Evolutionary conservation across 352 stramenopile genomes (phyloP), one percentile per base, ranked within the genome.

Genomic region (Phytophthora nicotianae): DNA sequence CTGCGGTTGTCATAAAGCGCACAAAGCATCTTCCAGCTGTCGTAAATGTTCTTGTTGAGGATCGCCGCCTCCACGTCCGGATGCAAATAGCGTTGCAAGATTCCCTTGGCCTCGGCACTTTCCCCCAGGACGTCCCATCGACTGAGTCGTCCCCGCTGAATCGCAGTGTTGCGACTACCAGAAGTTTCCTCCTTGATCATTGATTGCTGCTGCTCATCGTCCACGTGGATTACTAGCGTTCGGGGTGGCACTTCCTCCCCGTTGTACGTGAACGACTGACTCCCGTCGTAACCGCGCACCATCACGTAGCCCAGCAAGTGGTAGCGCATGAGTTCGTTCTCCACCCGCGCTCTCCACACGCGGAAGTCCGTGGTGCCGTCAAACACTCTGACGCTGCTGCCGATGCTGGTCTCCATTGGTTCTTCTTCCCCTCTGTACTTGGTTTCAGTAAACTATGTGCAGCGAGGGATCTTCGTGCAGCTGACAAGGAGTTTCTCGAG

Each of bases 301-400:
- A 72, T 49, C 11, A 83, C 72, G 65, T 83, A 83, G 21, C 74
- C 74, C 47, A 83, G 51, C 24, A 83, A 33, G 48, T 83, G 74
- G 65, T 80, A 80, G 47, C 74, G 71, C 70, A 83, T 69, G 37
- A 83, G 65, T 52, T 83, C 74, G 40, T 83, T 83, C 64, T 83
- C 74, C 29, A 83, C 56, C 21, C 74, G 70, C 26, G 71, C 61
- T 50, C 71, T 71, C 74, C 74, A 83, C 38, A 83, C 53, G 46
- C 68, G 45, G 35, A 83, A 83, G 64, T 83, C 74, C 42, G 52
- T 76, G 26, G 68, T 75, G 43, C 71, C 74, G 40, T 83, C 74
- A 41, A 83, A 83, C 47, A 80, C 64, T 26, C 56, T 51, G 23
- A 64, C 61, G 43, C 42, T 65, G 45, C 45, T 59, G 50, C 54